Percentiles rank a stretch among this genome's conserved stretches.
These are phyloP conservation scores for Linanthus parryae DNA, from an alignment of 148 eudicot genomes.

Conservation along the genomic window DNA sequence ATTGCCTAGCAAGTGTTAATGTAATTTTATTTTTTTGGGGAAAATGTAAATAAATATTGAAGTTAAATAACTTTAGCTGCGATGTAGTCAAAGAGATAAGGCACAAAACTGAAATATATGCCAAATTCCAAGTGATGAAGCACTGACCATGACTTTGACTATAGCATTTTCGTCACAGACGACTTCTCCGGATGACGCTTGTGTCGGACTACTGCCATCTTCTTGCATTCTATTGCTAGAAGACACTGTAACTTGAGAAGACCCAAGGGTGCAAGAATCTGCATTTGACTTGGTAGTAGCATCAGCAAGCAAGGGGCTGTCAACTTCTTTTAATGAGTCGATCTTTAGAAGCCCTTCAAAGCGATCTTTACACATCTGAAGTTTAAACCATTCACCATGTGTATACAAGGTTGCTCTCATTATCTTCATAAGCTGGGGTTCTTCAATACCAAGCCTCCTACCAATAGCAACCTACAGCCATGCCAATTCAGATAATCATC, in stretches of 20 bases:
- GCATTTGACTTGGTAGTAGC: slow-evolving; percentile 33
- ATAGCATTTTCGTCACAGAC: slow-evolving; percentile 71
- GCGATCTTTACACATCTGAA: slow-evolving; percentile 84
- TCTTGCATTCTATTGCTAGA: slow-evolving; percentile 59
- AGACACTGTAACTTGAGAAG: slow-evolving; percentile 61
- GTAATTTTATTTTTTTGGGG: too few species aligned
- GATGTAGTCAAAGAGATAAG: too few species aligned
- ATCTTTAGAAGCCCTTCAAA: slow-evolving; percentile 83
- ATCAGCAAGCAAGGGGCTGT: slow-evolving; percentile 35
- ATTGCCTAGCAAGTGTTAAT: too few species aligned
- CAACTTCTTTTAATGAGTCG: slow-evolving; percentile 57
- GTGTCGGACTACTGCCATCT: slow-evolving; percentile 65
- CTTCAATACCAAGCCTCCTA: slow-evolving; percentile 71
- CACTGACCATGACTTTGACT: slow-evolving; percentile 92
- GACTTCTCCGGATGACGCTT: slow-evolving; percentile 51
- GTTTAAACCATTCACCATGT: slow-evolving; percentile 84
- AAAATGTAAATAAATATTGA: too few species aligned
- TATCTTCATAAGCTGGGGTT: slow-evolving; percentile 83
- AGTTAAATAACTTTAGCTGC: too few species aligned
- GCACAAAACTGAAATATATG: too few species aligned
- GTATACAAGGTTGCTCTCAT: slow-evolving; percentile 66
- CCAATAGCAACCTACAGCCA: slow-evolving; percentile 74
- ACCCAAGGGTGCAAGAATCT: slow-evolving; percentile 42
- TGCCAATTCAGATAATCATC: too few species aligned
- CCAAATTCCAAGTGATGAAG: too few species aligned